Percentiles rank a stretch among this genome's conserved stretches.
phyloP scores from a whole-genome alignment of 2,329 filamentous ascomycete species.

The Ophiocordyceps sinensis region DNA sequence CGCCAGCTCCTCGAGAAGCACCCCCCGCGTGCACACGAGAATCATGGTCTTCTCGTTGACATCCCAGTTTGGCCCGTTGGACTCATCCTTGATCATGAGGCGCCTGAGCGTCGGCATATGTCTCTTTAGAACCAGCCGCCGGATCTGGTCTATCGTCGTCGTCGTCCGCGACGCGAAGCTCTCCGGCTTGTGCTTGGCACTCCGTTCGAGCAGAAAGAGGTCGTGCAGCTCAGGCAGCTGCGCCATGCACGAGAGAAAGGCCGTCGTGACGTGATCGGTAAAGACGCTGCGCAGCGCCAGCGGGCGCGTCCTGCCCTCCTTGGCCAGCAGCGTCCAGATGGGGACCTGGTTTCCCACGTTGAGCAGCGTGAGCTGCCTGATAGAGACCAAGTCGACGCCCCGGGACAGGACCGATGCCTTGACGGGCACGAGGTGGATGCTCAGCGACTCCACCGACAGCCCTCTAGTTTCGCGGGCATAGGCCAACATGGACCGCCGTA shows the following conservation, averaged over 20 bases:
- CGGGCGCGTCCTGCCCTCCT: constrained; percentile 35
- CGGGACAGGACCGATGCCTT: constrained; percentile 41
- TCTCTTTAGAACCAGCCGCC: constrained; percentile 39
- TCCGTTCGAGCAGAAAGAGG: constrained; percentile 43
- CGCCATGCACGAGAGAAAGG: constrained; percentile 38
- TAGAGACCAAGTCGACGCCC: constrained; percentile 39
- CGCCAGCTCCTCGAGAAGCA: constrained; percentile 38
- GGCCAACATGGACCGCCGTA: constrained; percentile 23
- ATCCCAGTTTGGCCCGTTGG: constrained; percentile 37
- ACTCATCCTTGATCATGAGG: constrained; percentile 46
- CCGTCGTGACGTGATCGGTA: constrained; percentile 45
- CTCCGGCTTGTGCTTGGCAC: constrained; percentile 34
- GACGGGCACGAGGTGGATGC: constrained; percentile 44
- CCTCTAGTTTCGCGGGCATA: constrained; percentile 46
- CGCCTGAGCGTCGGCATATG: constrained; percentile 39
- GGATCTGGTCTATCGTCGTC: constrained; percentile 42
- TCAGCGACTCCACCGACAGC: constrained; percentile 37
- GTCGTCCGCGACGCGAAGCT: constrained; percentile 35
- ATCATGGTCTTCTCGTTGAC: constrained; percentile 37
- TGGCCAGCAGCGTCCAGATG: constrained; percentile 43
- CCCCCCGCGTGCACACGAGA: constrained; percentile 36
- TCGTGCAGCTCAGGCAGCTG: constrained; percentile 40
- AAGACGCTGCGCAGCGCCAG: constrained; percentile 43
- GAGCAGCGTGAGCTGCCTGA: constrained; percentile 45
- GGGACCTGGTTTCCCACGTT: constrained; percentile 47